Conservation (phyloP, 352 stramenopile genomes). For the Chloridella minuta region DNA sequence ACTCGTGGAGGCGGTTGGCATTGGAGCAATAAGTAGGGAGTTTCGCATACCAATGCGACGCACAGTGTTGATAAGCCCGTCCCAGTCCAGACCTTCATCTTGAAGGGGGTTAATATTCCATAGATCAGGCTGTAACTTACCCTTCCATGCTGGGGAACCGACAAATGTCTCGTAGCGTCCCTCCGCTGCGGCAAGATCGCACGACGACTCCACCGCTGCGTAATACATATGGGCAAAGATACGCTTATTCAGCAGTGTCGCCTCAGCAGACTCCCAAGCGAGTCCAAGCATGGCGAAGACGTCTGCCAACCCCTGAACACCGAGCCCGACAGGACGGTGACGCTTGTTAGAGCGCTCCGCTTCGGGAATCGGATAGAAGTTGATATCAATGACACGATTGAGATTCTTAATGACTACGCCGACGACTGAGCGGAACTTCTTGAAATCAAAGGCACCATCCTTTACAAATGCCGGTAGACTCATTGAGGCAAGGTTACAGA, state of each 20-base stretch:
- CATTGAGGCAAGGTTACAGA: conserved; percentile 96
- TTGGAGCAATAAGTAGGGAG: conserved; percentile 87
- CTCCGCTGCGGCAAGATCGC: conserved; percentile 57
- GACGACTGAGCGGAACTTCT: conserved; percentile 54
- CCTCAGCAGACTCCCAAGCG: conserved; percentile 63
- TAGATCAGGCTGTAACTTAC: conserved; percentile 90
- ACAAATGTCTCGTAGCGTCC: conserved; percentile 78
- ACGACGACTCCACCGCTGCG: conserved; percentile 63
- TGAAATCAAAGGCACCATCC: conserved; percentile 54
- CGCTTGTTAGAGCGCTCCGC: conserved; percentile 63
- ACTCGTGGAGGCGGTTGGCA: conserved; percentile 92
- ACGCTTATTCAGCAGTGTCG: conserved; percentile 66
- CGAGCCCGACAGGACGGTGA: conserved; percentile 85
- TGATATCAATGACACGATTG: conserved; percentile 95
- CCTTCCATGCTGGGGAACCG: conserved; percentile 71
- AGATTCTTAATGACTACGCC: conserved; percentile 86
- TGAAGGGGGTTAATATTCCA: conserved; percentile 62
- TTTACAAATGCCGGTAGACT: conserved; percentile 69
- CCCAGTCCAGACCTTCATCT: conserved; percentile 39
- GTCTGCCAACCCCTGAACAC: conserved; percentile 86
- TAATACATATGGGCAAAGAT: conserved; percentile 99
- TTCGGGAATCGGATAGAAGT: conserved; percentile 82
- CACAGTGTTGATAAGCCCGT: conserved; percentile 54
- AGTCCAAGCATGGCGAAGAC: conserved; percentile 78
- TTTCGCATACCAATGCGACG: conserved; percentile 76